Evolutionary conservation across 495 filamentous ascomycete species (phyloP).

Genomic region (Darksidea phi): DNA sequence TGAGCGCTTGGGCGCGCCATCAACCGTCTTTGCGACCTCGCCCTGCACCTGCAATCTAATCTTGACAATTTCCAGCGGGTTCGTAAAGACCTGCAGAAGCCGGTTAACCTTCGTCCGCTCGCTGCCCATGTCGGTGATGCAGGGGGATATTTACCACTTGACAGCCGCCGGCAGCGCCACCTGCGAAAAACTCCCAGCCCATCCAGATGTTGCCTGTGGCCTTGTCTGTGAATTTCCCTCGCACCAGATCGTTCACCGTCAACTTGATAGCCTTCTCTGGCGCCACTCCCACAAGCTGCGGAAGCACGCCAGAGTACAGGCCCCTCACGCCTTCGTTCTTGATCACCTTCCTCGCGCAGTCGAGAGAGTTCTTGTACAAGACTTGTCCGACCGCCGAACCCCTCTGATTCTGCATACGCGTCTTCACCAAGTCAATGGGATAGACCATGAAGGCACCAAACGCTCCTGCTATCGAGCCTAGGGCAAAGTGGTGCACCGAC

Average conservation of each 20-base stretch:
- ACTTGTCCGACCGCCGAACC: conserved; percentile 74
- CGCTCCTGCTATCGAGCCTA: conserved; percentile 87
- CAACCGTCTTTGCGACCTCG: conserved; percentile 84
- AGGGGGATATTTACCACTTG: conserved; percentile 75
- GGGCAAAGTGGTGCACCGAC: conserved; percentile 82
- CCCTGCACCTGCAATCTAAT: conserved; percentile 97
- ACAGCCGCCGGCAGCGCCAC: conserved; percentile 87
- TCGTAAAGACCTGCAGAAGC: conserved; percentile 76
- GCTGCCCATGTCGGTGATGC: conserved; percentile 3
- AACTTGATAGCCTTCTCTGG: conserved; percentile 99
- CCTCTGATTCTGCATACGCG: conserved; percentile 96
- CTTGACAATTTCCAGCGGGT: conserved; percentile 98
- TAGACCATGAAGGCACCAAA: conserved; percentile 99
- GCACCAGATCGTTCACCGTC: conserved; percentile 92
- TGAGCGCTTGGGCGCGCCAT: conserved; percentile 78
- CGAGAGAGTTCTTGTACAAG: conserved; percentile 93
- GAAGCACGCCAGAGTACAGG: conserved; percentile 89
- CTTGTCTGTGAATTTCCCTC: conserved; percentile 71
- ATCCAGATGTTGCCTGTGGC: conserved; percentile 71
- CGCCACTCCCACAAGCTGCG: conserved; percentile 93
- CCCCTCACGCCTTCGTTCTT: conserved; percentile 86
- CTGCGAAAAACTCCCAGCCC: conserved; percentile 74
- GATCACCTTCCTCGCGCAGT: conserved; percentile 89
- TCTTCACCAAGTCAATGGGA: conserved; percentile 98
- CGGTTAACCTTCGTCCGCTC: conserved; percentile 1